Base-by-base conservation (phyloP, 176 grass and related monocot genomes). In the Eragrostis nindensis region DNA sequence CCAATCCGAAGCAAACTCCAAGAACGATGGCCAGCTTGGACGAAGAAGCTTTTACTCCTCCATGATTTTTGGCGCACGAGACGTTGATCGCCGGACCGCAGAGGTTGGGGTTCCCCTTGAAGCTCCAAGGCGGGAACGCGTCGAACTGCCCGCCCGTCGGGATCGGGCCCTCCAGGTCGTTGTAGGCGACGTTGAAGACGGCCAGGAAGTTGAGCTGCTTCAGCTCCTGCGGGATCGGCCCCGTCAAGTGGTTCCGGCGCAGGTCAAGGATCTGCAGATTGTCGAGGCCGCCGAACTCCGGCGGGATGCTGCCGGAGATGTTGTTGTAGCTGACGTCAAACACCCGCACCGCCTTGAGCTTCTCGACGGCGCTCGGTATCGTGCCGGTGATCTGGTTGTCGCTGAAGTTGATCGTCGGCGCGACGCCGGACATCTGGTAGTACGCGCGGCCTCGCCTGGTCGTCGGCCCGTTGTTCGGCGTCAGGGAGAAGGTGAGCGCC, bases 121-220 rank as follows among this genome's bases (percentile, higher is more conserved):
- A 88, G 78, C 62, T 79, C 49, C 21, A 27, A n/a, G 59, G 13
- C 24, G 89, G 89, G 49, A 88, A 88, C 17, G 78, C 45, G 24
- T 73, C 11, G 60, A 88, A 88, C 71, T 91, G 85, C 1, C 11
- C 59, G 18, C 89, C 89, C 2, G 82, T 81, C 17, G 89, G 89
- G 61, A 91, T 88, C 17, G 76, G 77, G 2, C 89, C 89, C 66
- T 82, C 73, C 5, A 91, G 85, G 12, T 91, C 77, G 36, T 91
- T 91, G 85, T 82, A 24, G 2, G 78, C 14, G 27, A 91, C 82
- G 38, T 15, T 85, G 77, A 91, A 87, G 1, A 30, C 11, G 9
- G 89, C 69, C 0, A 91, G 73, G 78, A 88, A 87, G 17, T 88
- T 41, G 11, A 91, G 81, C 19, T 40, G 38, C 4, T 39, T 78